These are phyloP conservation scores for Solanum bulbocastanum DNA, from an alignment of 257 asterid species.

Conservation along the genomic window DNA sequence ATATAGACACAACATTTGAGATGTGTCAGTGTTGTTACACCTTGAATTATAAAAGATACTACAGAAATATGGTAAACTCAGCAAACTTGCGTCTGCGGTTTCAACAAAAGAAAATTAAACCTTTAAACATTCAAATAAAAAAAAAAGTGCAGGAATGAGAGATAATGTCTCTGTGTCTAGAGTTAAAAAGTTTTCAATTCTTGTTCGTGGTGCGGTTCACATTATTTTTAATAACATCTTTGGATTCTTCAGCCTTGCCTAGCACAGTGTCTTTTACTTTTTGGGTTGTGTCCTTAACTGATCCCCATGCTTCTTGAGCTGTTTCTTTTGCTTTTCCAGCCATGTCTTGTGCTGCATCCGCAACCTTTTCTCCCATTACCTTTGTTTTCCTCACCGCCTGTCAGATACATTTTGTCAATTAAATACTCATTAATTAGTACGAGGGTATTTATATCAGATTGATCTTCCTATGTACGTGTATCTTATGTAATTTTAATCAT, in stretches of 20 bases:
- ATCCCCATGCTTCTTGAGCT: conserved; percentile 48
- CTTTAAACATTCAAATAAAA: background rate
- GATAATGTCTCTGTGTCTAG: background rate
- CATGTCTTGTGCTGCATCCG: conserved; percentile 42
- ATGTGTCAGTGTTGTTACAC: background rate
- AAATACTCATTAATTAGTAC: background rate
- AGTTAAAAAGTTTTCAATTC: background rate
- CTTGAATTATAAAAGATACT: background rate
- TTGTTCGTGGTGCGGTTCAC: conserved; percentile 25
- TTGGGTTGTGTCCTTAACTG: conserved; percentile 41
- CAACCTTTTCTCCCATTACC: conserved; percentile 39
- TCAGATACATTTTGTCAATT: background rate
- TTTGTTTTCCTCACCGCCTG: conserved; percentile 38
- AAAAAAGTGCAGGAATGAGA: background rate
- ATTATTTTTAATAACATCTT: conserved; percentile 22
- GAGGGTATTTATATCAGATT: too few species aligned
- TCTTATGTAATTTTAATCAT: too few species aligned
- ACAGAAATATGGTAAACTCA: background rate
- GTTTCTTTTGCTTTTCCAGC: conserved; percentile 52
- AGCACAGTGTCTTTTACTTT: conserved; percentile 52
- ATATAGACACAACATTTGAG: background rate
- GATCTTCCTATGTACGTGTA: background rate
- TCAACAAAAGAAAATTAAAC: background rate
- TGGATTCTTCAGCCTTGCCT: conserved; percentile 45
- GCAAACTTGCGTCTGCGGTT: background rate